phyloP scores from a whole-genome alignment of 1,139 yeast species.

The Blastobotrys persicus region DNA sequence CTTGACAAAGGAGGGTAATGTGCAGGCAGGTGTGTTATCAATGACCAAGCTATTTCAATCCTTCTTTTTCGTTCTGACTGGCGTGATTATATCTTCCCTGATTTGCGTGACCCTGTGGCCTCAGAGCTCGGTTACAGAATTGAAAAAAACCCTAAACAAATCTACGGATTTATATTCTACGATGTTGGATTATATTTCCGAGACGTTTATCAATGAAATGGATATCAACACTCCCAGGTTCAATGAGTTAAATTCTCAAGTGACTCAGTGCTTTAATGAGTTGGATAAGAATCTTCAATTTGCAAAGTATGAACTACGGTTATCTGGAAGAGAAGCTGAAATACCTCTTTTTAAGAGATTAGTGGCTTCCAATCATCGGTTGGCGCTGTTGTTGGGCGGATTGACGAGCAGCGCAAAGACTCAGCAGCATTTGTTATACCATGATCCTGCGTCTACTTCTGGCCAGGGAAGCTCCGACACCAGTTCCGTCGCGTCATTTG shows the following conservation, averaged over 20 bases:
- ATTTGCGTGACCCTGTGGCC: constrained; percentile 68
- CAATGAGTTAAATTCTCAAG: constrained; percentile 38
- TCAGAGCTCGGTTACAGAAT: constrained; percentile 49
- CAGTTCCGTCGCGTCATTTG: constrained; percentile 19
- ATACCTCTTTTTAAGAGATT: constrained; percentile 46
- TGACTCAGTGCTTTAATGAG: constrained; percentile 44
- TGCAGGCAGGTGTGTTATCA: constrained; percentile 62
- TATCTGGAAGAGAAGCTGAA: constrained; percentile 56
- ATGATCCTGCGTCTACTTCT: constrained; percentile 15
- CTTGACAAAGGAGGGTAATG: constrained; percentile 72
- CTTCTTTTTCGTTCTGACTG: constrained; percentile 58
- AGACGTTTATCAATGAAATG: constrained; percentile 55
- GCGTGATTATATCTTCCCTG: constrained; percentile 57
- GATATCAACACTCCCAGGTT: constrained; percentile 44
- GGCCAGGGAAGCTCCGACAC: constrained; percentile 17
- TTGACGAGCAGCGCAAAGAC: constrained; percentile 65
- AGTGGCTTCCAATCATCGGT: constrained; percentile 51
- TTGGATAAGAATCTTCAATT: constrained; percentile 55
- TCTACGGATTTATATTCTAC: constrained; percentile 55
- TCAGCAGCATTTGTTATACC: constrained; percentile 54
- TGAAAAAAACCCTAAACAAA: constrained; percentile 51
- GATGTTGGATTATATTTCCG: constrained; percentile 49
- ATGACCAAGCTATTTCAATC: constrained; percentile 54
- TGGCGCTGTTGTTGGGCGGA: constrained; percentile 64
- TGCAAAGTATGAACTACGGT: constrained; percentile 56